phyloP scores from a whole-genome alignment of 495 filamentous ascomycete genomes.

The Hyaloscypha variabilis region DNA sequence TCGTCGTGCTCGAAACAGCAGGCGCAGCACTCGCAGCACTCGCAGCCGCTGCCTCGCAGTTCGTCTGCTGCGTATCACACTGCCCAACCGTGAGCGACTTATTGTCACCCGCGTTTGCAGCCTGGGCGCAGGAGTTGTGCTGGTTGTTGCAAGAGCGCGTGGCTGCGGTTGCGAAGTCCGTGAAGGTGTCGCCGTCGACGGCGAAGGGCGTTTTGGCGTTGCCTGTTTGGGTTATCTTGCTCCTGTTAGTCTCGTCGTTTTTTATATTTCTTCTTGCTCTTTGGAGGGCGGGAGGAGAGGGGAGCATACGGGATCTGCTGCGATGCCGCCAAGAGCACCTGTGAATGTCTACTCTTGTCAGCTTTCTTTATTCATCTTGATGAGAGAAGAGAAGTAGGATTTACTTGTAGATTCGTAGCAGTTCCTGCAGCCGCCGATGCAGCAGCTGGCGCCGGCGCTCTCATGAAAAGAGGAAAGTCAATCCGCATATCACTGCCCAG shows the following conservation, averaged over 20 bases:
- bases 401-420: background rate
- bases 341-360: slow-evolving; percentile 47
- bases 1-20: background rate
- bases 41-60: background rate
- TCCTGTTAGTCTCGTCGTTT: background rate
- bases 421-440: background rate
- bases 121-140: slow-evolving; percentile 56
- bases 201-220: slow-evolving; percentile 48
- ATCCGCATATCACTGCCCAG: background rate
- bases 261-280: background rate
- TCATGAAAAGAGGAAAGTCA: slow-evolving; percentile 1
- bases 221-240: slow-evolving; percentile 26
- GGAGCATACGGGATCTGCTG: slow-evolving; percentile 48
- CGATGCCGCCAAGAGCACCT: slow-evolving; percentile 48
- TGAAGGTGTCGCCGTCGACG: slow-evolving; percentile 54
- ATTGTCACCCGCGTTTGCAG: slow-evolving; percentile 47
- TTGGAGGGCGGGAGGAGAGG: slow-evolving; percentile 12
- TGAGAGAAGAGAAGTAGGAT: background rate
- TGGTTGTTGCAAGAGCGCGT: slow-evolving; percentile 54
- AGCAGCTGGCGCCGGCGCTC: background rate
- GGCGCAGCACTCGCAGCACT: background rate
- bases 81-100: slow-evolving; percentile 37
- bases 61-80: slow-evolving; percentile 47
- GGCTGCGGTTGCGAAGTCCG: slow-evolving; percentile 45
- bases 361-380: background rate